Evolutionary conservation across 2,329 filamentous ascomycete species (phyloP).

Genomic region (Fonsecaea monophora): DNA sequence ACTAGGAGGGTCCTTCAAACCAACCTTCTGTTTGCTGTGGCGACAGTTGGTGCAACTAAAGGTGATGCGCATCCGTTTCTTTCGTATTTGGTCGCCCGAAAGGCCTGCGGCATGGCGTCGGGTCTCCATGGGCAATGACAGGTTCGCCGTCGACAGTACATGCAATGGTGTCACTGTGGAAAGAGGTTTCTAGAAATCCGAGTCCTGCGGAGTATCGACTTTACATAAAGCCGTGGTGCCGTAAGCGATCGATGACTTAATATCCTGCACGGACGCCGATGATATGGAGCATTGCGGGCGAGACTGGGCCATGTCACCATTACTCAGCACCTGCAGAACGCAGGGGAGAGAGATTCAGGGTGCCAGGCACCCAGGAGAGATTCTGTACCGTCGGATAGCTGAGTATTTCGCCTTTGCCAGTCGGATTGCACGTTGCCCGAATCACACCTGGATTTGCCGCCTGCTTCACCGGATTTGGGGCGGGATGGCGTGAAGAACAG

Average conservation of each 20-base stretch:
- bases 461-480: not conserved
- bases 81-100: conserved; percentile 10
- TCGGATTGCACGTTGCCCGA: conserved; percentile 1
- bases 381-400: too few relatives aligned
- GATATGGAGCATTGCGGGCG: not conserved
- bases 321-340: not conserved
- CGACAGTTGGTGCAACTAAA: conserved; percentile 28
- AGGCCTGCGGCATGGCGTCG: conserved; percentile 2
- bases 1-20: not conserved
- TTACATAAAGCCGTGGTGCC: conserved; percentile 2
- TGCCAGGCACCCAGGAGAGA: not conserved
- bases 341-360: not conserved
- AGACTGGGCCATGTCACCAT: not conserved
- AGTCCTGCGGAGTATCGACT: conserved; percentile 14
- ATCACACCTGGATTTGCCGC: not conserved
- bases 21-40: conserved; percentile 26
- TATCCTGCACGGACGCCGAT: not conserved
- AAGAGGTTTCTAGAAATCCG: conserved; percentile 5
- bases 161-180: not conserved
- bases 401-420: not conserved
- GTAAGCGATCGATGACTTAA: conserved; percentile 1
- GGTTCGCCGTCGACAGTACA: not conserved
- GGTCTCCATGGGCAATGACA: conserved; percentile 7
- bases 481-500: not conserved
- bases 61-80: conserved; percentile 22